A percentile compares a stretch with the other conserved stretches of the same genome.
phyloP scores from a whole-genome alignment of 257 asterid species.

The Jacaranda mimosifolia region DNA sequence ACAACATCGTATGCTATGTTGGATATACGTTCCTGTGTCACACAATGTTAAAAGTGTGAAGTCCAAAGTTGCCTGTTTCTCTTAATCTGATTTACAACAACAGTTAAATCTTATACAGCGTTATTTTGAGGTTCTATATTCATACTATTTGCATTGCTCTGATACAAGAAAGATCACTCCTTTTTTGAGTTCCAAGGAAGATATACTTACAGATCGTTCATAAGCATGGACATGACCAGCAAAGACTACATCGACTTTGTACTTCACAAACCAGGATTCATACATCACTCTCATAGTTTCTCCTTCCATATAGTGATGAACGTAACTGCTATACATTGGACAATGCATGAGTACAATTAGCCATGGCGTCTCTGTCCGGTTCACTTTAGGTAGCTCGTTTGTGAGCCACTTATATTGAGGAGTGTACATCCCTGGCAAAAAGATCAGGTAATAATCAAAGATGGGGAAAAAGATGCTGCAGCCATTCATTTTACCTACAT shows the following conservation, averaged over 20 bases:
- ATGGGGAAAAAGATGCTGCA: background rate
- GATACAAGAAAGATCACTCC: background rate
- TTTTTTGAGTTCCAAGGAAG: no score
- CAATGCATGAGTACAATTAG: constrained; percentile 66
- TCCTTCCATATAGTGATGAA: constrained; percentile 75
- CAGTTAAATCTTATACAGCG: background rate
- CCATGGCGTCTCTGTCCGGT: constrained; percentile 74
- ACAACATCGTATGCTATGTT: constrained; percentile 61
- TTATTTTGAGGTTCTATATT: no score
- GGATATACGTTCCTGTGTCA: constrained; percentile 65
- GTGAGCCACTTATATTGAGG: constrained; percentile 69
- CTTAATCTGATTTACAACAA: background rate
- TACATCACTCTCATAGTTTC: constrained; percentile 70
- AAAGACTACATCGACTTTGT: constrained; percentile 68
- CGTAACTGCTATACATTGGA: constrained; percentile 66
- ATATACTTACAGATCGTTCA: constrained; percentile 64
- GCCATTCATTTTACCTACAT: background rate
- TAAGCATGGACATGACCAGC: constrained; percentile 79
- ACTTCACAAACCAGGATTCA: constrained; percentile 60
- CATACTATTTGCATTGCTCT: no score
- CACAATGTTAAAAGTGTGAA: background rate
- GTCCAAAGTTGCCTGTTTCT: background rate
- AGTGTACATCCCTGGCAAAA: constrained; percentile 57
- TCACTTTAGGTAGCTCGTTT: constrained; percentile 60
- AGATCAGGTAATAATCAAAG: background rate